Evolutionary conservation across 495 filamentous ascomycete genomes (phyloP), one percentile per base, ranked within the genome.

Genomic region (Lepidopterella palustris): DNA sequence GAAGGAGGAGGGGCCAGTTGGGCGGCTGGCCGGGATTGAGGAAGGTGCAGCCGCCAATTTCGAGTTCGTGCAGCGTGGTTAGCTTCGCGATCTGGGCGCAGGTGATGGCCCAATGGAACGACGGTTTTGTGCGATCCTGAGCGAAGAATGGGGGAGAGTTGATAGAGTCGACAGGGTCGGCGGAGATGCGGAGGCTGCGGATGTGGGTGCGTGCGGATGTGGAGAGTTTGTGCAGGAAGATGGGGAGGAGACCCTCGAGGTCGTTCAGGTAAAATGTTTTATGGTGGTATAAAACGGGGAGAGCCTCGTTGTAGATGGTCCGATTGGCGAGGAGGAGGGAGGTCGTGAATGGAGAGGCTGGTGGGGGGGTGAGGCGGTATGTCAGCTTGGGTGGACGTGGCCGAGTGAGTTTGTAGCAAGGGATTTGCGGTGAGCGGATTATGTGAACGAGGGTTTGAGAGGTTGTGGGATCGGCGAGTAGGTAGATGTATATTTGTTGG

Each of bases 51-150:
- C 62, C 62, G n/a, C 40, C 9, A 20, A 66, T 45, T 27, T 62
- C 50, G 3, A 66, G 48, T 11, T 45, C 23, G 15, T 39, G 35
- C n/a, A 66, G 45, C 6, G 55, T 40, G 2, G 13, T 55, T 4
- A 66, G 45, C 18, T 31, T 58, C 1, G 63, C 63, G 28, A 62
- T 35, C 24, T 66, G 63, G 1, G 63, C 63, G 42, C 63, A 66
- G 0, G 63, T 66, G 18, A 62, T 47, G 5, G 56, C 59, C 63
- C 59, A 61, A 21, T 66, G 47, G 35, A 61, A 54, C 20, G 54
- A 35, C 0, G 27, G 23, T 20, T 25, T 57, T 11, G 21, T 56
- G 6, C 40, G 52, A 18, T 64, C 40, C 4, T 18, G 5, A 23
- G 24, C 24, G 48, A 13, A 1, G n/a, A 18, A 24, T 2, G 26